These are phyloP conservation scores for Carex pumila DNA, from an alignment of 176 grass and related monocot species.

Conservation along the genomic window DNA sequence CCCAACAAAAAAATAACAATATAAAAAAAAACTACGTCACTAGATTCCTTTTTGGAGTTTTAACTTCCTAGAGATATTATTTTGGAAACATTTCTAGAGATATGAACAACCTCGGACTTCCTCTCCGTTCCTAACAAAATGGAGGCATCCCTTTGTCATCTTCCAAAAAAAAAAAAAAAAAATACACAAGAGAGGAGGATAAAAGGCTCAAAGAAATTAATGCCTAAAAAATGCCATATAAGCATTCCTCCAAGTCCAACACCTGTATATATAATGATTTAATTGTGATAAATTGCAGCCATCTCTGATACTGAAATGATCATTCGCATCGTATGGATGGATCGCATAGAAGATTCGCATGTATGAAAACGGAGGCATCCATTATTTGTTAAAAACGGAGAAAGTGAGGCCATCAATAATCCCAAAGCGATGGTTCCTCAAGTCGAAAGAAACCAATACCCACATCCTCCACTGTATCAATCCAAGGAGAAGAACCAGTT, in stretches of 20 bases:
- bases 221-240: not conserved
- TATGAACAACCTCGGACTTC: not conserved
- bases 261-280: not conserved
- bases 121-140: not conserved
- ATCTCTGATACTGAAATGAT: not conserved
- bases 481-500: slow-evolving; percentile 30
- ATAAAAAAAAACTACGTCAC: slow-evolving; percentile 6
- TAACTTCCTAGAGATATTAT: slow-evolving; percentile 4
- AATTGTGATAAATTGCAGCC: not conserved
- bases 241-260: not conserved
- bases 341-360: no score
- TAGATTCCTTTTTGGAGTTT: slow-evolving; percentile 3
- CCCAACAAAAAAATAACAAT: slow-evolving; percentile 4
- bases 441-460: slow-evolving; percentile 43
- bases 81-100: not conserved
- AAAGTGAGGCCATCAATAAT: slow-evolving; percentile 34
- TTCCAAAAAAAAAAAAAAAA: not conserved
- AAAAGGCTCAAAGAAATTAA: not conserved
- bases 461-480: slow-evolving; percentile 30
- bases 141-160: slow-evolving; percentile 8
- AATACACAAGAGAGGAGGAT: not conserved
- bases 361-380: not conserved
- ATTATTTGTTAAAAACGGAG: slow-evolving; percentile 7
- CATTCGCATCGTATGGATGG: no score
- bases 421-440: slow-evolving; percentile 75